Base-by-base conservation (phyloP, 2,329 filamentous ascomycete species). In the Ciborinia camelliae region DNA sequence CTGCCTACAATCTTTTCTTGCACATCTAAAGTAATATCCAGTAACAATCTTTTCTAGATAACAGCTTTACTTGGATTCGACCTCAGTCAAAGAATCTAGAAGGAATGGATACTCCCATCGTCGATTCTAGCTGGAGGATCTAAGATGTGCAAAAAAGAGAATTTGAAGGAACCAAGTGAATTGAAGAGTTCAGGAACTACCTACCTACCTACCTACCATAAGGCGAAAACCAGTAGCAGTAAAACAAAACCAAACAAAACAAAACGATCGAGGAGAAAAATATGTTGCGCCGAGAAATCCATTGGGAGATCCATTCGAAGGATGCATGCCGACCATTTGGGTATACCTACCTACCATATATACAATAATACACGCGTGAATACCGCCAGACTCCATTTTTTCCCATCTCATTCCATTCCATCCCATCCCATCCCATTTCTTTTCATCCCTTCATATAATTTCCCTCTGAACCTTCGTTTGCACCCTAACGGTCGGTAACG, bases 401-500 rank as follows among this genome's bases (percentile, higher is more conserved):
- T 47, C 12, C 43, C 43, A 10, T 47, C 12, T 9, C 43, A 20
- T n/a, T n/a, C 41, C 41, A 12, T 48, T 48, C n/a, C 9, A 3
- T 47, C 12, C 43, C 43, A 10, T 47, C 12, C n/a, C 43, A 20
- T n/a, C 9, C 41, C 41, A n/a, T 45, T n/a, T 20, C 20, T 23
- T 45, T n/a, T 3, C 1, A 45, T 3, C 20, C 39, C 30, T 35
- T 47, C n/a, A 58, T 23, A 35, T 43, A 32, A 23, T 23, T 18
- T 10, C 53, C 45, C 37, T 64, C 54, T 59, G 59, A 35, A 64
- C 28, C 62, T 65, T 65, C 26, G 65, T 59, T 50, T 63, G 68
- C 39, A 74, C 69, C 62, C 66, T 66, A n/a, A 75, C 62, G 30
- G 66, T 66, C 14, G 73, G 73, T 14, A 75, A 61, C 1, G 30